Conservation (phyloP, 108 stramenopile genomes). For the Fistulifera pelliculosa region DNA sequence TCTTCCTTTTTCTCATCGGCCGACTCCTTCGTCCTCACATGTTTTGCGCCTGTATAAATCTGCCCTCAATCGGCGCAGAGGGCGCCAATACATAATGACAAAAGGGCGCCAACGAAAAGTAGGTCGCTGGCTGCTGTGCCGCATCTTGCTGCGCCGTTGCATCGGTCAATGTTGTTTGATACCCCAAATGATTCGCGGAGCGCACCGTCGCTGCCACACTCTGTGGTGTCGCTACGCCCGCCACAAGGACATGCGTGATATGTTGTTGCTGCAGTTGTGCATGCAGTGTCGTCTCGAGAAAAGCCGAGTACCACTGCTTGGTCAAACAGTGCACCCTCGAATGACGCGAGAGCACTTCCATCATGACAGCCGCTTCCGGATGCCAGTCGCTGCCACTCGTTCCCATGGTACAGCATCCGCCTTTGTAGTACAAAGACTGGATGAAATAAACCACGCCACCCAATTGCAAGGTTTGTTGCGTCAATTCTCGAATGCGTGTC, state of each 20-base stretch:
- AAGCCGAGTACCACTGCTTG: conserved; percentile 7
- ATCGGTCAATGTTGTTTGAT: background rate
- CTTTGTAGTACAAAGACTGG: background rate
- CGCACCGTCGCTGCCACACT: conserved; percentile 5
- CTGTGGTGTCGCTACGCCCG: background rate
- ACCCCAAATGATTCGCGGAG: conserved; percentile 2
- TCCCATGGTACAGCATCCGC: background rate
- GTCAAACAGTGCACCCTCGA: background rate
- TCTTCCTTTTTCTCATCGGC: background rate
- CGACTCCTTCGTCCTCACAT: too few species aligned
- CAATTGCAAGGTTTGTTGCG: background rate
- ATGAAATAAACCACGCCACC: conserved; percentile 6
- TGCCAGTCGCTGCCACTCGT: background rate
- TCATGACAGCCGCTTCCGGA: background rate
- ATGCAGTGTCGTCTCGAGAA: conserved; percentile 5
- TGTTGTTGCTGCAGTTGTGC: conserved; percentile 1
- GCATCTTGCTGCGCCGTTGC: conserved; percentile 3
- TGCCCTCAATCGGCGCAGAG: too few species aligned
- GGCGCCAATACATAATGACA: background rate
- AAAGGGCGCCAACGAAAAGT: background rate
- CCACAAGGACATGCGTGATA: background rate
- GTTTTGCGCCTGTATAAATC: too few species aligned
- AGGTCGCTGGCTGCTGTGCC: background rate
- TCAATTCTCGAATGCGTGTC: conserved; percentile 2
- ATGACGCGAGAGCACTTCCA: background rate